phyloP scores from a whole-genome alignment of 441 rosid species.

The Arabidopsis lyrata region DNA sequence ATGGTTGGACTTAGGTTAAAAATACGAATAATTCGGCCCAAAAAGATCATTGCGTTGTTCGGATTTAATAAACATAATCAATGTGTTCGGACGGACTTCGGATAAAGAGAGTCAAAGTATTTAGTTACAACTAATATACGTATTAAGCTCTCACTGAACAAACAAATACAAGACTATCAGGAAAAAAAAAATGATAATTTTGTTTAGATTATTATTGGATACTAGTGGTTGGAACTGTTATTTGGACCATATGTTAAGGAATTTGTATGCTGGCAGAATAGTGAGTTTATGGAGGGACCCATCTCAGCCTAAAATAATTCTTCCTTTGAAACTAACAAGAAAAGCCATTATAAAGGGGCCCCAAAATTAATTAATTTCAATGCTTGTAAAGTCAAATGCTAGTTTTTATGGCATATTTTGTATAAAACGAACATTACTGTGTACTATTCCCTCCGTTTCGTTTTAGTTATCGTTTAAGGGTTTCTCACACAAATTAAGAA shows the following conservation, averaged over 20 bases:
- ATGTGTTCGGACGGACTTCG: not conserved
- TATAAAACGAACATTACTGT: conserved; percentile 3
- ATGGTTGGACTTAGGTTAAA: not conserved
- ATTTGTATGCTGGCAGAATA: conserved; percentile 44
- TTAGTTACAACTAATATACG: not conserved
- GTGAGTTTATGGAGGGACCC: conserved; percentile 43
- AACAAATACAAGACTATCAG: conserved; percentile 11
- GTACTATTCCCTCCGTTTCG: too few relatives aligned
- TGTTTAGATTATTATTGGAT: conserved; percentile 26
- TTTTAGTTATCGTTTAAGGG: too few relatives aligned
- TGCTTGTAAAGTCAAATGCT: conserved; percentile 41
- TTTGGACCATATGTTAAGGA: conserved; percentile 44
- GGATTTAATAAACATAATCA: not conserved
- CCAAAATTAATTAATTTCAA: not conserved
- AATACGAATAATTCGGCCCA: conserved; percentile 2
- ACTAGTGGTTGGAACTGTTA: conserved; percentile 43
- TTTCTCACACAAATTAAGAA: too few relatives aligned
- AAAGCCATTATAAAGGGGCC: conserved; percentile 20
- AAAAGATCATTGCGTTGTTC: not conserved
- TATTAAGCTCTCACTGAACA: not conserved
- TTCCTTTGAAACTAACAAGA: conserved; percentile 38
- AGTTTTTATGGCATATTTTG: conserved; percentile 25
- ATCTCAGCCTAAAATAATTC: conserved; percentile 28
- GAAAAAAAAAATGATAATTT: not conserved
- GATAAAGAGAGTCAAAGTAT: conserved; percentile 14